Evolutionary conservation across 352 stramenopile species (phyloP), one percentile per base, ranked within the genome.

Genomic region (Thraustochytrium sp.): DNA sequence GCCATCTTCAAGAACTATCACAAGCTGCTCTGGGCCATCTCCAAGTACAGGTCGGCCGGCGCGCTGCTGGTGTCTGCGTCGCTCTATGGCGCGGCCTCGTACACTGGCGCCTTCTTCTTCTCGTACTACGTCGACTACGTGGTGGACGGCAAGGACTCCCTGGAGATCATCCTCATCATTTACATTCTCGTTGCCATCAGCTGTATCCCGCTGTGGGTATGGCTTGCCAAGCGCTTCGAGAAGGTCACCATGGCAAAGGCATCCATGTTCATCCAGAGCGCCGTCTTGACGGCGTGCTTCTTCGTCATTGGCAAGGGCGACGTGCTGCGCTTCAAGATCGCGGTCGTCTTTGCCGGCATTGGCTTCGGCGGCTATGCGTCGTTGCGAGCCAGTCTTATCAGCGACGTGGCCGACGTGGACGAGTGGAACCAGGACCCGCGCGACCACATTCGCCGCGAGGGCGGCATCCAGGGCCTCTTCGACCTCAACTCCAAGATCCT

Each of bases 161-260:
- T 64, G 23, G 54, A 64, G 54, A 37, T 64, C 54, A 64, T 64
- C 21, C 26, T 48, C 49, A 74, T 44, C 63, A 80, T 38, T 18
- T 82, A 38, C 80, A 85, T 55, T 82, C 34, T 64, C 23, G 49
- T 2, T 36, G 80, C 3, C 63, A 64, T 48, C 51, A 63, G 3
- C 49, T 59, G 31, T n/a, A 38, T 61, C 3, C 53, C 2, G 42
- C 37, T 0, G 49, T 82, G 29, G 64, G 64, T 59, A 1, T 42
- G 44, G 26, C 48, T 46, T 11, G 61, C 65, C 63, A 82, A 82
- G 72, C 64, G 59, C 5, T 65, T 82, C 59, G 78, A 85, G 34
- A 55, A 75, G 26, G 37, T 61, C 8, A 74, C 48, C 61, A 74
- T 73, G 80, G 36, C 11, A 29, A n/a, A 62, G 26, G 21, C 21